Percentiles rank a stretch among this genome's conserved stretches.
These are phyloP conservation scores for Picochlorum costavermella DNA, from an alignment of 139 green algal genomes.

Conservation along the genomic window DNA sequence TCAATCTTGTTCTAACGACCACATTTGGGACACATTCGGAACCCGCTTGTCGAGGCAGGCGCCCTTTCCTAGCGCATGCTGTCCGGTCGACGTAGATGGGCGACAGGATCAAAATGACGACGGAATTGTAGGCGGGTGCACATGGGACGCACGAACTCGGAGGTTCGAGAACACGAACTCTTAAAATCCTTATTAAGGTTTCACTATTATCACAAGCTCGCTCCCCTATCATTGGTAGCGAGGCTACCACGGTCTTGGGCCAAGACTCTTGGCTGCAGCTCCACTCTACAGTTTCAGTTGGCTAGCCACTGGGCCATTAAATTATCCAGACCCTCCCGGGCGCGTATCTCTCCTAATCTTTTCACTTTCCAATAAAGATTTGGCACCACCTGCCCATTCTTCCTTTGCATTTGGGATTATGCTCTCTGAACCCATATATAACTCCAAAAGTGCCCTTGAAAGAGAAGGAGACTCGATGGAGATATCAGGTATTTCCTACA, in stretches of 20 bases:
- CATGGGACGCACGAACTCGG: neutral
- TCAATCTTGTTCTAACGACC: neutral
- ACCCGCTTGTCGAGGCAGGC: constrained; percentile 1
- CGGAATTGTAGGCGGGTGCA: neutral
- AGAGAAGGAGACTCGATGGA: constrained; percentile 47
- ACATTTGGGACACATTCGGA: constrained; percentile 3
- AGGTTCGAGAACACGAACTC: neutral
- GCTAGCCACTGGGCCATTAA: too few species aligned
- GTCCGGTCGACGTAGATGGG: too few species aligned
- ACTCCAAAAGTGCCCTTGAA: constrained; percentile 64
- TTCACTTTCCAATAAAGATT: constrained; percentile 22
- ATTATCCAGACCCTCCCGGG: constrained; percentile 25
- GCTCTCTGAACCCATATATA: constrained; percentile 25
- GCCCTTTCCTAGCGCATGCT: too few species aligned
- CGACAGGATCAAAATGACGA: too few species aligned
- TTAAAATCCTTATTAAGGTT: constrained; percentile 3
- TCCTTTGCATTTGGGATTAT: constrained; percentile 24
- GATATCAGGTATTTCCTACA: constrained; percentile 36
- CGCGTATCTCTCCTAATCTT: constrained; percentile 25
- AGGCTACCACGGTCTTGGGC: too few species aligned
- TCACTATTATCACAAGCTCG: too few species aligned
- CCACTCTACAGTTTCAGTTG: neutral
- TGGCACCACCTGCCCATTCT: constrained; percentile 21
- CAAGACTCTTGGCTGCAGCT: neutral
- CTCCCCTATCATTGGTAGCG: too few species aligned